These are phyloP conservation scores for Alternaria ventricosa DNA, from an alignment of 2,329 filamentous ascomycete genomes.

Conservation along the genomic window DNA sequence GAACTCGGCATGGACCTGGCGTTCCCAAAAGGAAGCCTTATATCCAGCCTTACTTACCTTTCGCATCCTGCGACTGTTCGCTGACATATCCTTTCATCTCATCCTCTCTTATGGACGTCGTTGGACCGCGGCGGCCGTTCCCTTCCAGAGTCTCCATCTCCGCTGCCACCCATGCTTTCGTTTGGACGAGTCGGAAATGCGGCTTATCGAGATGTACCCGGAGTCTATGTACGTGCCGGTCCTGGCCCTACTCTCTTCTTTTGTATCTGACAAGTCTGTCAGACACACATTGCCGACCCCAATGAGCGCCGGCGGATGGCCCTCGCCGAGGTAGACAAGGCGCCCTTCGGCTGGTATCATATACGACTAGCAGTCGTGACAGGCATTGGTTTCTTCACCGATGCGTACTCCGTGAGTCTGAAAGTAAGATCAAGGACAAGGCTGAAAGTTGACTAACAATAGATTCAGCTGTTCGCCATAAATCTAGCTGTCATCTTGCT, in stretches of 20 bases:
- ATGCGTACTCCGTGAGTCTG: constrained; percentile 65
- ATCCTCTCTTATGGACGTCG: constrained; percentile 2
- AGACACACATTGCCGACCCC: constrained; percentile 42
- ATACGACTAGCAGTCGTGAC: constrained; percentile 78
- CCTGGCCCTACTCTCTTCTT: neutral
- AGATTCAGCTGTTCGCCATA: constrained; percentile 64
- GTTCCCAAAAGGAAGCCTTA: constrained; percentile 10
- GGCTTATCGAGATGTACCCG: constrained; percentile 40
- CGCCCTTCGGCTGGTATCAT: constrained; percentile 66
- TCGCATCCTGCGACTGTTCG: neutral
- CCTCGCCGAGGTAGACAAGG: constrained; percentile 46
- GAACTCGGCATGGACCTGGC: constrained; percentile 5
- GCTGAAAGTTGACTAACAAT: constrained; percentile 5
- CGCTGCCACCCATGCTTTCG: constrained; percentile 27
- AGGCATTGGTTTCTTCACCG: constrained; percentile 88
- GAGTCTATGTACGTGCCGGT: constrained; percentile 26
- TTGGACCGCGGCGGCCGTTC: neutral
- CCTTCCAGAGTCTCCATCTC: constrained; percentile 1
- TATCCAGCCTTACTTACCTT: constrained; percentile 10
- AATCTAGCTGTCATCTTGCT: constrained; percentile 65
- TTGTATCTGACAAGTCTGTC: constrained; percentile 15
- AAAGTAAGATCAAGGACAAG: neutral
- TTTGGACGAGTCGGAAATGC: constrained; percentile 39
- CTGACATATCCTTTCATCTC: constrained; percentile 11
- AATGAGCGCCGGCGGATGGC: constrained; percentile 47